A percentile compares a stretch with the other conserved stretches of the same genome.
Conservation (phyloP, 331 rosid genomes). For the Arachis monticola region DNA sequence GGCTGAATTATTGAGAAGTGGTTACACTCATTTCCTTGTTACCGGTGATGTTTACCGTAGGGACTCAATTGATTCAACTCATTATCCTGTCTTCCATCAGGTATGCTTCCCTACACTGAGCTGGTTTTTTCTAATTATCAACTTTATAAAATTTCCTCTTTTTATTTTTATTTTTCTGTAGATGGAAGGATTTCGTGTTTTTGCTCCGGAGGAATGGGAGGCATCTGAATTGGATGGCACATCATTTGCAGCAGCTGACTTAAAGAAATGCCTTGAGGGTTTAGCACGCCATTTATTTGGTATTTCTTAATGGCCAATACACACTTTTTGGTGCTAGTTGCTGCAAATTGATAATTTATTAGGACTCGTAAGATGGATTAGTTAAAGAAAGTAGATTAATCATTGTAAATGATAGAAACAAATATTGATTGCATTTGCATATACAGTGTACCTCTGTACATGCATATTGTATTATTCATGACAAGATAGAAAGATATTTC, state of each 20-base stretch:
- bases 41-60: conserved; percentile 98
- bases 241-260: conserved; percentile 77
- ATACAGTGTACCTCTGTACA: not conserved
- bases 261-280: conserved; percentile 97
- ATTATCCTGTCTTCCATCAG: conserved; percentile 99
- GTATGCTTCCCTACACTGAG: conserved; percentile 42
- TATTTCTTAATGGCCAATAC: conserved; percentile 43
- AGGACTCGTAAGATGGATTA: conserved; percentile 29
- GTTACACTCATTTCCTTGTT: conserved; percentile 89
- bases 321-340: conserved; percentile 25
- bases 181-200: conserved; percentile 99
- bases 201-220: conserved; percentile 78
- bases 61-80: conserved; percentile 98
- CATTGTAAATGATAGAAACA: conserved; percentile 15
- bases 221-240: conserved; percentile 78
- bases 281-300: conserved; percentile 93
- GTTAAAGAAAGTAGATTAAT: conserved; percentile 14
- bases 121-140: conserved; percentile 31
- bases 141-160: conserved; percentile 27
- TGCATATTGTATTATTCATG: conserved; percentile 17
- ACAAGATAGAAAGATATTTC: not conserved
- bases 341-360: conserved; percentile 24
- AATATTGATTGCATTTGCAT: conserved; percentile 22
- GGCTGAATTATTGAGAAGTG: conserved; percentile 82
- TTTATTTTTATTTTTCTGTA: conserved; percentile 24